These are phyloP conservation scores for Debaryomyces sp. DNA, from an alignment of 1,139 yeast genomes.

Conservation along the genomic window DNA sequence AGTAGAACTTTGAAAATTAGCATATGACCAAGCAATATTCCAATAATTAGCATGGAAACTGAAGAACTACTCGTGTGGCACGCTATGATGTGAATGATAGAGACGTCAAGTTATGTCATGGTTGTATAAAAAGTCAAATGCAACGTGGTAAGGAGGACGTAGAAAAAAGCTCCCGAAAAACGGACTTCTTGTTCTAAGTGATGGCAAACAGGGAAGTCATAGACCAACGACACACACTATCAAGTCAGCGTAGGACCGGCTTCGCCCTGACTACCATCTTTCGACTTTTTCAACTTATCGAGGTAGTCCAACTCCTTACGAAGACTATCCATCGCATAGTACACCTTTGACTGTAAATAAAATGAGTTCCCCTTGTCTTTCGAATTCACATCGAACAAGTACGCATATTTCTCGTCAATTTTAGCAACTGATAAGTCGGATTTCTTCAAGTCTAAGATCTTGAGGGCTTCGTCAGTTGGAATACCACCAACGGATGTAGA, in stretches of 20 bases:
- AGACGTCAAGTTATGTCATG: neutral
- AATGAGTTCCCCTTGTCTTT: constrained; percentile 95
- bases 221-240: neutral
- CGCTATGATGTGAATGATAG: neutral
- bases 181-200: neutral
- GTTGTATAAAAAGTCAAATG: neutral
- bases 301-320: constrained; percentile 50
- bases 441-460: constrained; percentile 79
- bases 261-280: constrained; percentile 11
- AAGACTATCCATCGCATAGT: constrained; percentile 59
- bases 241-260: neutral
- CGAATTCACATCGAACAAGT: constrained; percentile 83
- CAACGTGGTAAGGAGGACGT: neutral
- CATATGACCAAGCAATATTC: neutral
- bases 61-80: neutral
- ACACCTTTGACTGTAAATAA: constrained; percentile 88
- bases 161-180: neutral
- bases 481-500: constrained; percentile 69
- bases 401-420: constrained; percentile 75
- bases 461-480: constrained; percentile 85
- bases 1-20: neutral
- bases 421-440: constrained; percentile 58
- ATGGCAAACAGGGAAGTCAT: neutral
- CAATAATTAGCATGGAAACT: neutral
- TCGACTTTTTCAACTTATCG: constrained; percentile 35